Conservation (phyloP, 106 monocot genomes). For the Iris macrosiphon region DNA sequence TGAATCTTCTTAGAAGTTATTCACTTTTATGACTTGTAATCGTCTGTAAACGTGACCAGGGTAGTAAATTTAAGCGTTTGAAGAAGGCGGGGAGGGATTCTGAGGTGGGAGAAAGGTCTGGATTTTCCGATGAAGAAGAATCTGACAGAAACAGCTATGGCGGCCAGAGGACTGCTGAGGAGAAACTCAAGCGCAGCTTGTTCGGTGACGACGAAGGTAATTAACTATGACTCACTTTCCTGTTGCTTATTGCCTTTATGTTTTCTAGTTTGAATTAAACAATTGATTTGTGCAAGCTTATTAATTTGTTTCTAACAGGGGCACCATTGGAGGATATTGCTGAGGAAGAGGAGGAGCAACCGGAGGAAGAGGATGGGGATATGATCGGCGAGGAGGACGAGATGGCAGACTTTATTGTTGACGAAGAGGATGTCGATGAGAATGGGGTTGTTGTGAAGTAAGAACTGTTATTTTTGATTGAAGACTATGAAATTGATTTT, state of each 20-base stretch:
- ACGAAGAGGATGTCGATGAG: slow-evolving; percentile 95
- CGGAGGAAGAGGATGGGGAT: slow-evolving; percentile 83
- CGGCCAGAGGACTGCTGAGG: slow-evolving; percentile 60
- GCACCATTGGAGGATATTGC: slow-evolving; percentile 84
- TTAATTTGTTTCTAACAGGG: slow-evolving; percentile 21
- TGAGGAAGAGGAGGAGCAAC: slow-evolving; percentile 84
- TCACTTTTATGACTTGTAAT: too few relatives aligned
- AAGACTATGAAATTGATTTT: background rate
- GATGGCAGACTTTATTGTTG: slow-evolving; percentile 96
- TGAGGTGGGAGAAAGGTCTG: slow-evolving; percentile 45
- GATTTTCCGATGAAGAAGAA: slow-evolving; percentile 90
- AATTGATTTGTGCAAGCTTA: too few relatives aligned
- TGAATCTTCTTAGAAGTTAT: too few relatives aligned
- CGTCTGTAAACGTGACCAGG: slow-evolving; percentile 30
- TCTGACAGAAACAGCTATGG: slow-evolving; percentile 33
- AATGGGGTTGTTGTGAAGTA: slow-evolving; percentile 68
- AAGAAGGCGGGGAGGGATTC: slow-evolving; percentile 82
- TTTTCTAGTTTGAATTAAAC: background rate
- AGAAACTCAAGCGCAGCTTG: slow-evolving; percentile 79
- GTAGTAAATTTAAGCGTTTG: slow-evolving; percentile 79
- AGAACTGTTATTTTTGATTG: background rate
- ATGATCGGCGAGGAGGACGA: slow-evolving; percentile 85
- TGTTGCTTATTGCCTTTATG: background rate
- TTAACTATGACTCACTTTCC: background rate
- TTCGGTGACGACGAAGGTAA: slow-evolving; percentile 97